phyloP scores from a whole-genome alignment of 768 basidiomycete genomes.

The Boletus eberwhitei region DNA sequence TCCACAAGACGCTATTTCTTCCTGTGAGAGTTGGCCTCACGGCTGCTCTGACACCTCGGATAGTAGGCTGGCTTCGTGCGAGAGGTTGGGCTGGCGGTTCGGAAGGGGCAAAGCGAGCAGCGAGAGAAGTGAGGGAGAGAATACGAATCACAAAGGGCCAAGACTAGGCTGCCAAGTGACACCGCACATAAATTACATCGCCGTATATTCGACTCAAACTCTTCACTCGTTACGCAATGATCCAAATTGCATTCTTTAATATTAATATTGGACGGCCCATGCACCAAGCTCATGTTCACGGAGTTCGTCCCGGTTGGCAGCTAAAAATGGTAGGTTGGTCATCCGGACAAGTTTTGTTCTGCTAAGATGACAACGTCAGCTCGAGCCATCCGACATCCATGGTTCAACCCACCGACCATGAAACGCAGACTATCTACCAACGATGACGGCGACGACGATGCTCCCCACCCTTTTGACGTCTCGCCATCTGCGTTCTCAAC shows the following conservation, averaged over 20 bases:
- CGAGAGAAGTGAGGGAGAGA: slow-evolving; percentile 39
- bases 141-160: slow-evolving; percentile 24
- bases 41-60: slow-evolving; percentile 74
- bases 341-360: not conserved
- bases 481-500: slow-evolving; percentile 33
- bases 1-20: slow-evolving; percentile 93
- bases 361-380: slow-evolving; percentile 32
- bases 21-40: slow-evolving; percentile 89
- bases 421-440: slow-evolving; percentile 37
- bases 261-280: not conserved
- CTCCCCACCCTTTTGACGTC: slow-evolving; percentile 5
- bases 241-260: not conserved
- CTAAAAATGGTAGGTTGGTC: not conserved
- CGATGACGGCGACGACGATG: slow-evolving; percentile 18
- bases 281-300: not conserved
- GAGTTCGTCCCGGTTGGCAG: not conserved
- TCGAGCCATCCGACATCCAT: slow-evolving; percentile 40
- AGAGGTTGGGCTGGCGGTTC: slow-evolving; percentile 80
- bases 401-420: slow-evolving; percentile 38
- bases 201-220: slow-evolving; percentile 2
- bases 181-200: slow-evolving; percentile 8
- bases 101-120: slow-evolving; percentile 68
- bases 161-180: slow-evolving; percentile 12
- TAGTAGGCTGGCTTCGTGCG: slow-evolving; percentile 81
- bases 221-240: not conserved